These are phyloP conservation scores for Porphyrellus cyaneotinctus DNA, from an alignment of 768 basidiomycete species.

Conservation along the genomic window DNA sequence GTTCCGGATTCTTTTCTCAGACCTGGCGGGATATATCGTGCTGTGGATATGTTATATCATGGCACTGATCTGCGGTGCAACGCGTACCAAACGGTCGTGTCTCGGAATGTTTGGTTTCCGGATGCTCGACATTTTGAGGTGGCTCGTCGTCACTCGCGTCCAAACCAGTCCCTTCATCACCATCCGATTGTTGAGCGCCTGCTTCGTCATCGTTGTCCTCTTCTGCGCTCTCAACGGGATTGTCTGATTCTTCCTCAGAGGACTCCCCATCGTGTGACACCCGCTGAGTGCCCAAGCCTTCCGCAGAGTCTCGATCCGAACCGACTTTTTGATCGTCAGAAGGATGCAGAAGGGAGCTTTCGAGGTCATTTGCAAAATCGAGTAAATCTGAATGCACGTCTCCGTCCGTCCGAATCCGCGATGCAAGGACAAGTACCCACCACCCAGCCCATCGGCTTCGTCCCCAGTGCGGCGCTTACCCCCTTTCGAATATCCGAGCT, in stretches of 20 bases:
- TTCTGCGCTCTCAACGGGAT: background rate
- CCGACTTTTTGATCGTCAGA: background rate
- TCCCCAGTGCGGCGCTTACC: slow-evolving; percentile 41
- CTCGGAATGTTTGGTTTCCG: background rate
- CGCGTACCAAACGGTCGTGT: slow-evolving; percentile 11
- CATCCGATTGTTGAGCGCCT: slow-evolving; percentile 25
- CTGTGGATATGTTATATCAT: slow-evolving; percentile 22
- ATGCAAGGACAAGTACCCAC: slow-evolving; percentile 38
- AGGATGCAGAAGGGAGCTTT: slow-evolving; percentile 1
- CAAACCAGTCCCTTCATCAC: slow-evolving; percentile 39
- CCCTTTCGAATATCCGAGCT: slow-evolving; percentile 54
- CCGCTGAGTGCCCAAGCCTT: background rate
- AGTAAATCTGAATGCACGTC: slow-evolving; percentile 43
- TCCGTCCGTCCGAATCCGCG: background rate
- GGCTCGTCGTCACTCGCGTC: slow-evolving; percentile 10
- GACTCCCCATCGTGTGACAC: background rate
- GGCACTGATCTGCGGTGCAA: background rate
- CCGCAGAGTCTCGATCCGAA: background rate
- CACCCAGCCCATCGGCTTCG: slow-evolving; percentile 81
- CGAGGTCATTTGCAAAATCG: slow-evolving; percentile 41
- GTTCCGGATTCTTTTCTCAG: slow-evolving; percentile 51
- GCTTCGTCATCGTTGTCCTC: slow-evolving; percentile 1
- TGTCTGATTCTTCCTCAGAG: slow-evolving; percentile 7
- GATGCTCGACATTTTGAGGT: background rate
- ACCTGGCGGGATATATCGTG: slow-evolving; percentile 79